Evolutionary conservation across 176 grass and related monocot genomes (phyloP), one percentile per base, ranked within the genome.

Genomic region (Oryza meyeriana): DNA sequence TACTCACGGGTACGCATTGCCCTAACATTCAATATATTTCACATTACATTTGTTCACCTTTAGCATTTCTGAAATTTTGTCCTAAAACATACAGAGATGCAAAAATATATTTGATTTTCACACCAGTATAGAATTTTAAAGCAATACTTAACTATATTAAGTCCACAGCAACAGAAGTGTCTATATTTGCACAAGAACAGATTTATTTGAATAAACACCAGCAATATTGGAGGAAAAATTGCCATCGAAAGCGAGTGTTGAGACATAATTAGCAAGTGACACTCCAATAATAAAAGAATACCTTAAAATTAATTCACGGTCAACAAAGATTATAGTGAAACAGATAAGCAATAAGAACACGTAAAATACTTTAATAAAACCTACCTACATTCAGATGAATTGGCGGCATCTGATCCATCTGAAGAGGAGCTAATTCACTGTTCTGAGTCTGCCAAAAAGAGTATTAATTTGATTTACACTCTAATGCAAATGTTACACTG

Each of bases 381-480:
- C 42, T 86, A 79, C 88, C 84, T 86, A 83, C 66, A 77, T 72
- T 47, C 83, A 86, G 88, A 86, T 79, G 79, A 68, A 10, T 90
- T 86, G 74, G 74, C 88, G 17, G 76, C 88, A 82, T 84, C 91
- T 12, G 87, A 93, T 89, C 87, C 92, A 95, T 89, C 94, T 28
- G 86, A 79, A 66, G 95, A 98, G 12, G 92, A 95, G 65, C 95
- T 95, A 82, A n/a, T n/a, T 93, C 92, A 48, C 92, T 98, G 74
- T 95, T 95, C 95, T 35, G 95, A 98, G 67, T 93, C 92, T 98
- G 95, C 66, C 69, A 91, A 68, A 85, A 72, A 41, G 27, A 50
- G 36, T 66, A 58, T 74, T 80, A 17, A 80, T 71, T 71, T 58
- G 64, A 75, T 71, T 71, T 71, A 78, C 22, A 22, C 68, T 52